Conservation (phyloP, 2,329 filamentous ascomycete species). For the Teratosphaeria epicoccoides region DNA sequence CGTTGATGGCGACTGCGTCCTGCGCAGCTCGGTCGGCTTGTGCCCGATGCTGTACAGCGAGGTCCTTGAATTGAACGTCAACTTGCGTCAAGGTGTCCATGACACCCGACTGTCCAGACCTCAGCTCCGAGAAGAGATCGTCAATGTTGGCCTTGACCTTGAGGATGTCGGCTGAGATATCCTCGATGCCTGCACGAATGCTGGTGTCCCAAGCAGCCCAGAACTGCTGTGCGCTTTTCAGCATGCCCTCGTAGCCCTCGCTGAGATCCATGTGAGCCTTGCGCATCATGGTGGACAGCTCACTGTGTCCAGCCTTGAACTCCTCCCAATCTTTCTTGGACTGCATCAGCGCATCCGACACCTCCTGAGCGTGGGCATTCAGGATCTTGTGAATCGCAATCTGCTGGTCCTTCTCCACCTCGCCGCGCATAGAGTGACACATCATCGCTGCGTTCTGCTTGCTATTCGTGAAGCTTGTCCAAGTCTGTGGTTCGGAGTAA, state of each 20-base stretch:
- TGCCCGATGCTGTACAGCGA: background rate
- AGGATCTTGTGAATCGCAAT: constrained; percentile 10
- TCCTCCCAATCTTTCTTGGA: constrained; percentile 10
- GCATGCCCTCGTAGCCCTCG: constrained; percentile 7
- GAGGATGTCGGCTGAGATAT: background rate
- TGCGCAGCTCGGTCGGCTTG: background rate
- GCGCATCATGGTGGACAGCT: constrained; percentile 6
- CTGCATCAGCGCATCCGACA: constrained; percentile 2
- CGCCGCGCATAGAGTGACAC: constrained; percentile 49
- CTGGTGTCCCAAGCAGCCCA: constrained; percentile 3
- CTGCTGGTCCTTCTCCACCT: constrained; percentile 42
- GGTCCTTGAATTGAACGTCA: background rate
- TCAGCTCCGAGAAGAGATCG: background rate
- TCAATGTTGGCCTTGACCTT: constrained; percentile 1
- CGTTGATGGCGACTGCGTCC: background rate
- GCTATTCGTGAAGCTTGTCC: constrained; percentile 55
- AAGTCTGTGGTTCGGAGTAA: constrained; percentile 40
- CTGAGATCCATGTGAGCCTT: constrained; percentile 10
- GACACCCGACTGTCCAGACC: background rate
- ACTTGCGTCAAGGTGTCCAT: background rate
- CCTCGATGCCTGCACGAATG: background rate
- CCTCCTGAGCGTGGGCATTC: background rate
- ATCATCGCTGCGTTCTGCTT: constrained; percentile 51
- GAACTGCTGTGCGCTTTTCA: background rate
- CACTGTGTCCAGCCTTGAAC: constrained; percentile 5